Evolutionary conservation across 768 basidiomycete species (phyloP).

Genomic region (Termitomyces sp.): DNA sequence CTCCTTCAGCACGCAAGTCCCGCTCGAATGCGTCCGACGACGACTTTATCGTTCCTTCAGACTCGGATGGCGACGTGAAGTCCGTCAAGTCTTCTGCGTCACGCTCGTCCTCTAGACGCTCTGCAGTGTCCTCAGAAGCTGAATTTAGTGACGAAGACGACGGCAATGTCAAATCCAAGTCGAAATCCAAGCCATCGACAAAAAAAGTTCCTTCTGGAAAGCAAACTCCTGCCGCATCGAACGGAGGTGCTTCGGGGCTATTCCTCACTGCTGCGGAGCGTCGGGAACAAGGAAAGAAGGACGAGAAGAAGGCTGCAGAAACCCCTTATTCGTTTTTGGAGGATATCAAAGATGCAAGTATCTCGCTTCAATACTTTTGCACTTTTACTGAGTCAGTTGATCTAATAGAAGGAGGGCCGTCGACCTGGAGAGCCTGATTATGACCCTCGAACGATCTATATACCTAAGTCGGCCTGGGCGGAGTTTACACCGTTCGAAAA

Average conservation of each 20-base stretch:
- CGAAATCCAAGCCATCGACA: slow-evolving; percentile 28
- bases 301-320: slow-evolving; percentile 78
- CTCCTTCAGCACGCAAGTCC: slow-evolving; percentile 37
- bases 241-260: slow-evolving; percentile 26
- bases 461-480: slow-evolving; percentile 76
- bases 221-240: slow-evolving; percentile 18
- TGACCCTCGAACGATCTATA: slow-evolving; percentile 83
- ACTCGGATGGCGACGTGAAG: slow-evolving; percentile 55
- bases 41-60: slow-evolving; percentile 71
- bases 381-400: slow-evolving; percentile 3
- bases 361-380: background rate
- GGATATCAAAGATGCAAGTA: slow-evolving; percentile 68
- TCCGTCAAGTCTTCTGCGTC: slow-evolving; percentile 52
- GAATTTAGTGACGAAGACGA: slow-evolving; percentile 36
- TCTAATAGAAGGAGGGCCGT: slow-evolving; percentile 70
- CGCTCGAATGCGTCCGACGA: slow-evolving; percentile 47
- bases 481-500: slow-evolving; percentile 95
- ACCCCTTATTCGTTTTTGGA: slow-evolving; percentile 73
- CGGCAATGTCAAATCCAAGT: slow-evolving; percentile 35
- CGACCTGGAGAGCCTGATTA: slow-evolving; percentile 82
- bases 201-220: slow-evolving; percentile 27
- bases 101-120: slow-evolving; percentile 47
- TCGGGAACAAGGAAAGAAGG: slow-evolving; percentile 72
- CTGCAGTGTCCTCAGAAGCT: slow-evolving; percentile 33
- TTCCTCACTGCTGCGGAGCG: slow-evolving; percentile 87